phyloP scores from a whole-genome alignment of 2,329 filamentous ascomycete species.

The Tothia fuscella region DNA sequence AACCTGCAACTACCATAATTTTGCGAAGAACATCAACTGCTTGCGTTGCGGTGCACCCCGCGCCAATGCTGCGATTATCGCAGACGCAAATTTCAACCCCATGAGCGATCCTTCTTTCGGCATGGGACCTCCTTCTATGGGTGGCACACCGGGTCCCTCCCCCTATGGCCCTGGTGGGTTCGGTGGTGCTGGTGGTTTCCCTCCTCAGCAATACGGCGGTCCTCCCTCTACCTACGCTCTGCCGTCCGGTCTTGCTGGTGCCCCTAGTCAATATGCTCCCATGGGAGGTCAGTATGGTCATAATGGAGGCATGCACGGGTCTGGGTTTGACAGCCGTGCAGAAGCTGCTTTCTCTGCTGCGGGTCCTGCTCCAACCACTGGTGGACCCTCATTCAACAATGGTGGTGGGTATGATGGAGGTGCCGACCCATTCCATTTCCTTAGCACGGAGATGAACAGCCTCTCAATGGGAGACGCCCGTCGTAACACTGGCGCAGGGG shows the following conservation, averaged over 20 bases:
- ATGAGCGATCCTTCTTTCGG: constrained; percentile 60
- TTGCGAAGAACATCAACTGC: constrained; percentile 98
- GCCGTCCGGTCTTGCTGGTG: constrained; percentile 74
- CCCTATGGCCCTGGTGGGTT: constrained; percentile 45
- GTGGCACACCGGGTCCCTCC: constrained; percentile 55
- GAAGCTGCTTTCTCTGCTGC: constrained; percentile 91
- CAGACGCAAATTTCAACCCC: constrained; percentile 72
- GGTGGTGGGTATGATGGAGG: constrained; percentile 42
- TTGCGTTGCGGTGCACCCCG: constrained; percentile 91
- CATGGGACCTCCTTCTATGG: constrained; percentile 80
- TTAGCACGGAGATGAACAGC: constrained; percentile 60
- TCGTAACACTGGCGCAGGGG: constrained; percentile 23
- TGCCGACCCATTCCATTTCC: constrained; percentile 69
- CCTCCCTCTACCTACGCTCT: constrained; percentile 82
- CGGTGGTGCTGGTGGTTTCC: constrained; percentile 41
- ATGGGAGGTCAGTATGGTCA: constrained; percentile 68
- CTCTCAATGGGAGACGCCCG: constrained; percentile 48
- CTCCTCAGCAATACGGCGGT: constrained; percentile 70
- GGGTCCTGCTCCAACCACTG: constrained; percentile 39
- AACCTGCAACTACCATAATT: constrained; percentile 97
- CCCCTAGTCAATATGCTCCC: constrained; percentile 66
- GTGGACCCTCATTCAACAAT: constrained; percentile 38
- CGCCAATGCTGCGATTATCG: constrained; percentile 84
- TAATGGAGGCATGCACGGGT: constrained; percentile 61
- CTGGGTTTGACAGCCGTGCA: constrained; percentile 72